These are phyloP conservation scores for Fusarium pininemorale DNA, from an alignment of 2,329 filamentous ascomycete genomes.

Conservation along the genomic window DNA sequence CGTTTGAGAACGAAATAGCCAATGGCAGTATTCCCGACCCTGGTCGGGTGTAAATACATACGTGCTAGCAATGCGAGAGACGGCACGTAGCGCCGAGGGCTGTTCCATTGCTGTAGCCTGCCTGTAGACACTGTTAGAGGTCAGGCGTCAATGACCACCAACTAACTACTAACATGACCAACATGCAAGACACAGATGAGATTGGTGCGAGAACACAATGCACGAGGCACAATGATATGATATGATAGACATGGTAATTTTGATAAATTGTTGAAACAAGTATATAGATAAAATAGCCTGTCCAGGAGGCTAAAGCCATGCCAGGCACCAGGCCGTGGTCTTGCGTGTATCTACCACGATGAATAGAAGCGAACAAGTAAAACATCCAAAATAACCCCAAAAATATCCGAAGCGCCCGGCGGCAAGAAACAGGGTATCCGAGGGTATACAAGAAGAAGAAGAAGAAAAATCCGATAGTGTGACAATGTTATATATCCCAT, in stretches of 20 bases:
- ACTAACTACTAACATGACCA: neutral
- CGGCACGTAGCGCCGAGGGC: constrained; percentile 27
- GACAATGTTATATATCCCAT: neutral
- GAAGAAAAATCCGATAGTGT: neutral
- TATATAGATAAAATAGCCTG: neutral
- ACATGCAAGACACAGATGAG: neutral
- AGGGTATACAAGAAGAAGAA: constrained; percentile 26
- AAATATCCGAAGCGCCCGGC: constrained; percentile 21
- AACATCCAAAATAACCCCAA: neutral
- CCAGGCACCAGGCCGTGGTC: constrained; percentile 38
- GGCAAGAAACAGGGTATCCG: constrained; percentile 33
- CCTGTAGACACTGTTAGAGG: neutral
- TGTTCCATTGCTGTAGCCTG: neutral
- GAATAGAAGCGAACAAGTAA: neutral
- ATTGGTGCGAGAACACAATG: neutral
- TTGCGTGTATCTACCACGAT: constrained; percentile 29
- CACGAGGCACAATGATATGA: neutral
- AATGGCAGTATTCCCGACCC: constrained; percentile 10
- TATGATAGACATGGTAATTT: neutral
- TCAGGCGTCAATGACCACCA: constrained; percentile 7
- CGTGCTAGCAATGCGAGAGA: constrained; percentile 24
- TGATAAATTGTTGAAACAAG: neutral
- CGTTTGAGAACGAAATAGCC: neutral
- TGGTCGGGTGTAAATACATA: constrained; percentile 1
- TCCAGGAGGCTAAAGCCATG: constrained; percentile 4